phyloP scores from a whole-genome alignment of 2,329 filamentous ascomycete genomes.

The Exophiala spinifera region DNA sequence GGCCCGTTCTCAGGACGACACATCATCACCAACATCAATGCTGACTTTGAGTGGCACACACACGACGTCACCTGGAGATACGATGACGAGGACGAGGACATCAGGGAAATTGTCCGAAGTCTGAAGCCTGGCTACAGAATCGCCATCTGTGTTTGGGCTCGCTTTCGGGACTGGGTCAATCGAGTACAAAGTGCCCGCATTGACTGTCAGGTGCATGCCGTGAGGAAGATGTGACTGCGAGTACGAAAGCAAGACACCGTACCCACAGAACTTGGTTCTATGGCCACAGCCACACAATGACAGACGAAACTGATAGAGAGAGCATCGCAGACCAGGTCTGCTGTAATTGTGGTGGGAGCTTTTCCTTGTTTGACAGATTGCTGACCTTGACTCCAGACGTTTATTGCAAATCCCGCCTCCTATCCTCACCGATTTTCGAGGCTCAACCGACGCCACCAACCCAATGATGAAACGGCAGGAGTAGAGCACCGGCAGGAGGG shows the following conservation, averaged over 20 bases:
- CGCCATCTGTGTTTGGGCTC: constrained; percentile 16
- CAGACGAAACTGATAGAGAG: not conserved
- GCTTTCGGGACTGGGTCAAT: constrained; percentile 17
- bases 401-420: no score
- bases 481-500: not conserved
- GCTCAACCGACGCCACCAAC: not conserved
- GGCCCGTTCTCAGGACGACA: not conserved
- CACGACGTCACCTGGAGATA: constrained; percentile 18
- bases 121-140: constrained; percentile 15
- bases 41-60: constrained; percentile 15
- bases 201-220: constrained; percentile 12
- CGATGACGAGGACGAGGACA: constrained; percentile 16
- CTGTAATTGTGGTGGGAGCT: not conserved
- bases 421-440: no score
- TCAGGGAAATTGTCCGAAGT: constrained; percentile 14
- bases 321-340: not conserved
- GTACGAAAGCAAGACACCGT: not conserved
- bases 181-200: constrained; percentile 16
- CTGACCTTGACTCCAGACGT: not conserved
- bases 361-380: not conserved
- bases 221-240: constrained; percentile 15
- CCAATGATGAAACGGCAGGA: not conserved
- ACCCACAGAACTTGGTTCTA: no score
- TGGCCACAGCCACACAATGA: not conserved
- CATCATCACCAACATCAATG: constrained; percentile 23